These are phyloP conservation scores for Boletus subcaerulescens DNA, from an alignment of 768 basidiomycete genomes.

Conservation along the genomic window DNA sequence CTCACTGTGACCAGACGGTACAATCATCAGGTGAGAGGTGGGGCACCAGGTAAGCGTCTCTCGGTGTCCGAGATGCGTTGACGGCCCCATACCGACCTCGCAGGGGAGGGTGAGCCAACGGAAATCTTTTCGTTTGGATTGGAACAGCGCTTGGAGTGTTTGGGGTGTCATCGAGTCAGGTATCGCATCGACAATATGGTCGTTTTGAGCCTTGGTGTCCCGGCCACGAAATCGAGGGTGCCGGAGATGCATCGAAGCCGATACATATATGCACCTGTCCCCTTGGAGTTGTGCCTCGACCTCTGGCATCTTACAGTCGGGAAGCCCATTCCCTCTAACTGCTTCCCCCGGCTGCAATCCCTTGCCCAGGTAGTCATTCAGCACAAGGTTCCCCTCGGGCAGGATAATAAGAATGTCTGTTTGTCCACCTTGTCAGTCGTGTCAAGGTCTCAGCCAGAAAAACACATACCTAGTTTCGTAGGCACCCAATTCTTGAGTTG, in stretches of 20 bases:
- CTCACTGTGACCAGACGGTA: constrained; percentile 70
- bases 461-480: constrained; percentile 74
- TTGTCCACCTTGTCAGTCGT: not conserved
- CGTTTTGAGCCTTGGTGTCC: constrained; percentile 76
- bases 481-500: constrained; percentile 97
- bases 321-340: too few relatives aligned
- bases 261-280: constrained; percentile 63
- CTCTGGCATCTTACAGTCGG: too few relatives aligned
- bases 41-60: constrained; percentile 32
- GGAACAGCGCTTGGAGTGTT: constrained; percentile 87
- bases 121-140: constrained; percentile 74
- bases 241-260: constrained; percentile 37
- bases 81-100: not conserved
- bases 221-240: constrained; percentile 39
- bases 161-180: constrained; percentile 72
- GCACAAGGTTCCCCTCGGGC: constrained; percentile 55
- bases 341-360: constrained; percentile 72
- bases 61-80: not conserved
- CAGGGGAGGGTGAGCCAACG: constrained; percentile 56
- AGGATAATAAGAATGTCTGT: constrained; percentile 84
- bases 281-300: constrained; percentile 60
- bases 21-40: constrained; percentile 43
- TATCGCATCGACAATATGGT: constrained; percentile 79
- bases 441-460: not conserved
- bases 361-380: constrained; percentile 62